phyloP scores from a whole-genome alignment of 164 flowering plant genomes.

The Houttuynia cordata region DNA sequence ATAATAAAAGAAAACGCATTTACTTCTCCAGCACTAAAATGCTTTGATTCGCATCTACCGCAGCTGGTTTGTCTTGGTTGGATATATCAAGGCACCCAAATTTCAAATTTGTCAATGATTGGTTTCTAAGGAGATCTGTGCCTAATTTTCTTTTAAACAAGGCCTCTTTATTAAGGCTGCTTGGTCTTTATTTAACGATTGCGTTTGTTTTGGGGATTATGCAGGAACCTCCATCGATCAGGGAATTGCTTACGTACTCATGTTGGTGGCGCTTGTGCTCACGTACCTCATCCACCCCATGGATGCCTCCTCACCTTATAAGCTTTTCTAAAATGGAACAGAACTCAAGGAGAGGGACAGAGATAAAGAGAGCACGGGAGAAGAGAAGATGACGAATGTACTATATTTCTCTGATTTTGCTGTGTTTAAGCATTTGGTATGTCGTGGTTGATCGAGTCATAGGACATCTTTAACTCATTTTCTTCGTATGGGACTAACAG shows the following conservation, averaged over 20 bases:
- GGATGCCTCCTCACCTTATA: constrained; percentile 17
- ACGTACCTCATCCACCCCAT: constrained; percentile 49
- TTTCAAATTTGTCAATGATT: too few relatives aligned
- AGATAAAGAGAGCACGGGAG: background rate
- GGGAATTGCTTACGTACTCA: constrained; percentile 60
- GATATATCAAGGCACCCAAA: too few relatives aligned
- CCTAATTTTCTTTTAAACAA: too few relatives aligned
- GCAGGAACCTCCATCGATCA: constrained; percentile 44
- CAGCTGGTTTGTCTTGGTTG: too few relatives aligned
- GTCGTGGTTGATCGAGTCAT: too few relatives aligned
- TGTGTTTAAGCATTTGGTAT: background rate
- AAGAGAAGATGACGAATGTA: background rate
- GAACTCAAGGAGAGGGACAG: background rate
- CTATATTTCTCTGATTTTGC: background rate
- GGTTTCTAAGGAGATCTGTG: too few relatives aligned
- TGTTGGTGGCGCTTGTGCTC: constrained; percentile 57
- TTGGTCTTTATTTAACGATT: background rate
- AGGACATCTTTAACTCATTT: too few relatives aligned
- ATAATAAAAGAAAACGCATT: too few relatives aligned
- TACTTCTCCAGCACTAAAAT: too few relatives aligned
- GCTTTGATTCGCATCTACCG: too few relatives aligned
- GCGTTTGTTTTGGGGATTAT: background rate
- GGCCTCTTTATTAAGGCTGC: background rate
- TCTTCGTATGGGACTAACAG: too few relatives aligned
- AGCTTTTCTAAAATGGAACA: background rate